Conservation (phyloP, 2,329 filamentous ascomycete species). For the Ramularia collo-cygni region DNA sequence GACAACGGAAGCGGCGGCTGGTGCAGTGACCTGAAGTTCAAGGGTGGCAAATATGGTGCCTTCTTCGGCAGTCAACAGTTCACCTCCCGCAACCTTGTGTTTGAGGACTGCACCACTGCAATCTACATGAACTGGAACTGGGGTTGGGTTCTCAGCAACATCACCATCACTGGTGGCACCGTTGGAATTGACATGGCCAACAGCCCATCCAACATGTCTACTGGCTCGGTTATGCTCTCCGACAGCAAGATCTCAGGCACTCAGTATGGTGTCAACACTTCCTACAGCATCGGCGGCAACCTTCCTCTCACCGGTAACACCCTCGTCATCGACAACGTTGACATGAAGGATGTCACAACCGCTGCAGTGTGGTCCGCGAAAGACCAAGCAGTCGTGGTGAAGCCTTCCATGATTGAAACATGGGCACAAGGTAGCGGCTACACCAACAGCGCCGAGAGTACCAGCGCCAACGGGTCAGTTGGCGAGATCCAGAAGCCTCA, state of each 20-base stretch:
- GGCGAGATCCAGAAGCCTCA: constrained; percentile 7
- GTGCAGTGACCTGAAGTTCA: constrained; percentile 53
- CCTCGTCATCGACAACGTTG: constrained; percentile 81
- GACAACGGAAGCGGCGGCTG: constrained; percentile 36
- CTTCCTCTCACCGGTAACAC: constrained; percentile 68
- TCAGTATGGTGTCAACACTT: constrained; percentile 67
- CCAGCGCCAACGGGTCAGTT: constrained; percentile 27
- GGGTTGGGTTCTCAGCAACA: constrained; percentile 43
- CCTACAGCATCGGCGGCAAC: constrained; percentile 58
- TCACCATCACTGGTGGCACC: constrained; percentile 41
- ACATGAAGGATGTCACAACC: constrained; percentile 61
- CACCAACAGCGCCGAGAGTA: constrained; percentile 42
- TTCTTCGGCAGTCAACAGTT: constrained; percentile 61
- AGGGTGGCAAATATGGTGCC: constrained; percentile 53
- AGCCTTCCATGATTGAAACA: constrained; percentile 61
- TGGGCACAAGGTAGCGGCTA: constrained; percentile 80
- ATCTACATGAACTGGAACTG: constrained; percentile 52
- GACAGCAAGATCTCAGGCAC: constrained; percentile 77
- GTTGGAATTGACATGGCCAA: constrained; percentile 46
- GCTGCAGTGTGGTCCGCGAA: constrained; percentile 57
- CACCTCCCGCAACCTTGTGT: constrained; percentile 45
- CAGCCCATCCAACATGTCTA: constrained; percentile 39
- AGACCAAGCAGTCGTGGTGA: constrained; percentile 54
- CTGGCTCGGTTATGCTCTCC: constrained; percentile 76
- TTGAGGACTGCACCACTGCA: constrained; percentile 44